A percentile compares a stretch with the other conserved stretches of the same genome.
phyloP scores from a whole-genome alignment of 1,284 basidiomycete genomes.

The Papiliotrema nemorosa region DNA sequence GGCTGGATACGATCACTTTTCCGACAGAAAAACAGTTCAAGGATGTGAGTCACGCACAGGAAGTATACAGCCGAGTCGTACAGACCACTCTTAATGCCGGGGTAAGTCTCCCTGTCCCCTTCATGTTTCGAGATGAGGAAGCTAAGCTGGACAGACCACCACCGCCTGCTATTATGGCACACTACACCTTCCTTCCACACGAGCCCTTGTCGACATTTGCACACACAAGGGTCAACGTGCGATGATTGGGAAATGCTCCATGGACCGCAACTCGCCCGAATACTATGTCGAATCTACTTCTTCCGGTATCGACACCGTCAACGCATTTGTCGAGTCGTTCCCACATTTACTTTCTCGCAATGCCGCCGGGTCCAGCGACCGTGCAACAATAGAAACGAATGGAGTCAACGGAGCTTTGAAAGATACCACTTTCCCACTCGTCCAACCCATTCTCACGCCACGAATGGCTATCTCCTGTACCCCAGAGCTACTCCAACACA shows the following conservation, averaged over 20 bases:
- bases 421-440: slow-evolving; percentile 53
- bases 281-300: slow-evolving; percentile 69
- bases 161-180: slow-evolving; percentile 91
- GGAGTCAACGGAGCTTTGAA: no score
- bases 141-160: slow-evolving; percentile 62
- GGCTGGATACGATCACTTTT: slow-evolving; percentile 83
- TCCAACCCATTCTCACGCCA: slow-evolving; percentile 88
- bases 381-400: no score
- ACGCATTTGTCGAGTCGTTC: slow-evolving; percentile 68
- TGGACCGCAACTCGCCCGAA: slow-evolving; percentile 72
- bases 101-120: slow-evolving; percentile 52
- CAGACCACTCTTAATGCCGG: slow-evolving; percentile 70
- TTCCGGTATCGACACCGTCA: slow-evolving; percentile 61
- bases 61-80: slow-evolving; percentile 70
- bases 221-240: slow-evolving; percentile 74
- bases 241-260: slow-evolving; percentile 88
- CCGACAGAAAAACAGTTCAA: slow-evolving; percentile 79
- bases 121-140: not conserved
- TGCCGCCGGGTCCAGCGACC: no score
- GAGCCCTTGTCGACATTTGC: slow-evolving; percentile 73
- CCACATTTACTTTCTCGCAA: slow-evolving; percentile 15
- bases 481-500: slow-evolving; percentile 60
- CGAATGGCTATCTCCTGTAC: slow-evolving; percentile 95
- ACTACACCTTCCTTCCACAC: slow-evolving; percentile 75
- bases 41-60: slow-evolving; percentile 67